Base-by-base conservation (phyloP, 108 stramenopile species). In the Conticribra weissflogii region DNA sequence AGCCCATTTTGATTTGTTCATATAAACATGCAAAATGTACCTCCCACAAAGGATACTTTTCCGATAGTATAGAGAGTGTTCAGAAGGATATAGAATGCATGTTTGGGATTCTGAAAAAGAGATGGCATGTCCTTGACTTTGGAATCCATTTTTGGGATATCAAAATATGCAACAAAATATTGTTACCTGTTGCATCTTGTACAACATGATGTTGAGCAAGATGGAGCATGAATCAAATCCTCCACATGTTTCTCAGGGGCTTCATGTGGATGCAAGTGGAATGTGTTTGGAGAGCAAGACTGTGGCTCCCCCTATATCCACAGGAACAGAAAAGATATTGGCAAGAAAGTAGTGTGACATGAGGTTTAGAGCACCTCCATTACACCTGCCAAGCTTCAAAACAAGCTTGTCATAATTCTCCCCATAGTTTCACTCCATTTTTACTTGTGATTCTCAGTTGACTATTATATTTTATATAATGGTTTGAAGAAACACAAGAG, bases 51-150 rank as follows among this genome's bases (percentile, higher is more conserved):
- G 59, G 31, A 32, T 71, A 59, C 24, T 69, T 58, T 22, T 60
- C 32, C 14, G n/a, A 57, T 1, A 53, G 59, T 44, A 21, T 82
- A 15, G 81, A 85, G 55, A 77, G 79, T 22, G 30, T 85, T 8
- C 46, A 81, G 21, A 85, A 85, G 45, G 81, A 85, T 80, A 79
- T 74, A 0, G 85, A 85, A 48, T 82, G 85, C 50, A 51, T 41
- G 1, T 78, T 83, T 60, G 78, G 78, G 4, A 83, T 83, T 58
- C 31, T 83, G 49, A 83, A 83, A 47, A 68, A 68, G 22, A 30
- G 76, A 28, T 83, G 71, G 66, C 18, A 19, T 0, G 68, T 83
- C 28, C 54, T 83, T 21, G 71, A 74, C 12, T 51, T 53, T 27
- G 76, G 66, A 3, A 54, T 67, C 1, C 48, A 14, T 19, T 61